A percentile compares a stretch with the other conserved stretches of the same genome.
Conservation (phyloP, 169 alveolate species). For the Plasmodium yoelii region DNA sequence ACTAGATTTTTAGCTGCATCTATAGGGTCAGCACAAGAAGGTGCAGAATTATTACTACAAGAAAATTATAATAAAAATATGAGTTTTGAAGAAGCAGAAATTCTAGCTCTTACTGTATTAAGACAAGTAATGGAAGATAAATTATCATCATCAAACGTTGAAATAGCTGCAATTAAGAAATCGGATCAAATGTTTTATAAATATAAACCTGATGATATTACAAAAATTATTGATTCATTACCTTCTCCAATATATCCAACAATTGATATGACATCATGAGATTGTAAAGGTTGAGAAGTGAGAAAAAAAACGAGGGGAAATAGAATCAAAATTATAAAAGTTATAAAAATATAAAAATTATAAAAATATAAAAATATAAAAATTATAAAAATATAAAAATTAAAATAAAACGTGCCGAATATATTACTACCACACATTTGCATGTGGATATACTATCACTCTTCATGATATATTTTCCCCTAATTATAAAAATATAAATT, state of each 20-base stretch:
- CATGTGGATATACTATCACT: no score
- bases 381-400: no score
- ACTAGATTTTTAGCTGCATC: constrained; percentile 97
- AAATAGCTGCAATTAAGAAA: constrained; percentile 91
- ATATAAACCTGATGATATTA: constrained; percentile 74
- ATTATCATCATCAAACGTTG: constrained; percentile 95
- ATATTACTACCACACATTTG: no score
- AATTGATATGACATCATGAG: constrained; percentile 49
- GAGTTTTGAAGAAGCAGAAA: constrained; percentile 96
- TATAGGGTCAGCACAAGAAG: constrained; percentile 96
- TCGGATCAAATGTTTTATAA: constrained; percentile 81
- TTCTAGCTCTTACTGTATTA: constrained; percentile 94
- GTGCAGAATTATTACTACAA: constrained; percentile 96
- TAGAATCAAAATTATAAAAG: neutral
- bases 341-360: no score
- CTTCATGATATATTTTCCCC: no score
- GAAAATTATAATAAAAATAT: constrained; percentile 94
- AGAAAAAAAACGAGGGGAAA: neutral
- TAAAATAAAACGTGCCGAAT: neutral
- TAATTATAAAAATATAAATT: no score
- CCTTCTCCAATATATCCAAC: constrained; percentile 78
- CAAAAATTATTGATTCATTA: constrained; percentile 59
- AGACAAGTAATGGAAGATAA: constrained; percentile 99
- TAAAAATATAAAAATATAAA: no score
- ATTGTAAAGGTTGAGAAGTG: no score